Percentiles rank a stretch among this genome's conserved stretches.
Conservation (phyloP, 1,139 yeast species). For the Lodderomyces theae region DNA sequence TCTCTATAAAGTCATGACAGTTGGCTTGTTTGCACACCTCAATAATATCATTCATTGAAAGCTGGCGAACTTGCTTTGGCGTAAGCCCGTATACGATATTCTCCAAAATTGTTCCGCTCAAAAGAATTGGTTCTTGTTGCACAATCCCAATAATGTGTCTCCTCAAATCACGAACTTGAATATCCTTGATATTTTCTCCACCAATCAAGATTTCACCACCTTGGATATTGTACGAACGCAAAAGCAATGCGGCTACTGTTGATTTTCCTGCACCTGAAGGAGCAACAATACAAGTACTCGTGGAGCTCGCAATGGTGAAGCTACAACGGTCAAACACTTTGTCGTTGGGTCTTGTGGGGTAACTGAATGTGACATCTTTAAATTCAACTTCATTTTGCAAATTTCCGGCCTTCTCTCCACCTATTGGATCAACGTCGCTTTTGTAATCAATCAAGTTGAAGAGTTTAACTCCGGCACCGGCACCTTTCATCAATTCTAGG, state of each 20-base stretch:
- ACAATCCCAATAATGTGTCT: slow-evolving; percentile 72
- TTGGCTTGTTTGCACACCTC: slow-evolving; percentile 50
- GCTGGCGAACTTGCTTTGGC: slow-evolving; percentile 42
- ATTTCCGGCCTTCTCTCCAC: slow-evolving; percentile 32
- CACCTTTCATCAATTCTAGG: slow-evolving; percentile 56
- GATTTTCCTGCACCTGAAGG: slow-evolving; percentile 93
- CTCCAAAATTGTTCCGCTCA: slow-evolving; percentile 75
- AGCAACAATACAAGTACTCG: slow-evolving; percentile 86
- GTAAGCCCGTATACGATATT: slow-evolving; percentile 77
- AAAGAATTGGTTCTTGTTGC: slow-evolving; percentile 83
- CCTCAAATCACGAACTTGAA: slow-evolving; percentile 71
- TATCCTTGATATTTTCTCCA: slow-evolving; percentile 58
- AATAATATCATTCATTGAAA: slow-evolving; percentile 41
- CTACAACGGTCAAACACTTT: slow-evolving; percentile 63
- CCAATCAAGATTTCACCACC: slow-evolving; percentile 66
- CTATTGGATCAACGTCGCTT: slow-evolving; percentile 44
- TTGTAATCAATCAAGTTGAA: slow-evolving; percentile 45
- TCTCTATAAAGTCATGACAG: slow-evolving; percentile 51
- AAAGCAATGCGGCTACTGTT: slow-evolving; percentile 70
- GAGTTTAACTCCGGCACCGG: slow-evolving; percentile 52
- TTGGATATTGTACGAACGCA: slow-evolving; percentile 62
- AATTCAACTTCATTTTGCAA: slow-evolving; percentile 60
- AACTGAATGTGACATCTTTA: slow-evolving; percentile 64
- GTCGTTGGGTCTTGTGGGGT: slow-evolving; percentile 87
- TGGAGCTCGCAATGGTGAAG: slow-evolving; percentile 61